Percentiles rank a stretch among this genome's conserved stretches.
Evolutionary conservation across 331 rosid species (phyloP).

Genomic region (Ulmus americana): DNA sequence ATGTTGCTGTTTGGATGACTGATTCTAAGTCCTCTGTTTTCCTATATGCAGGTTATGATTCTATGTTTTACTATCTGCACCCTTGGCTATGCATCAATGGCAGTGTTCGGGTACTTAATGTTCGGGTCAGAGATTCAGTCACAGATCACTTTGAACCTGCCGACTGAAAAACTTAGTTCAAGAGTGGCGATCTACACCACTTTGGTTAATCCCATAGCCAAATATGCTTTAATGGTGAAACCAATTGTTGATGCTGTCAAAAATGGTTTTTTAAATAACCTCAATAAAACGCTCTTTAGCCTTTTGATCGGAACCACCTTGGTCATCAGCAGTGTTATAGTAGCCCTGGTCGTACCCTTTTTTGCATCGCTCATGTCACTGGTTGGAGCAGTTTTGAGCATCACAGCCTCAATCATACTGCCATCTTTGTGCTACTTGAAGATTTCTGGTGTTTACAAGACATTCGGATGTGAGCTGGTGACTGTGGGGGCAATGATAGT

Average conservation of each 20-base stretch:
- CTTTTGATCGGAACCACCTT: constrained; percentile 37
- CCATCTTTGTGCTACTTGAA: constrained; percentile 75
- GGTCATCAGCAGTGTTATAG: constrained; percentile 47
- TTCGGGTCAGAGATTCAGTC: constrained; percentile 57
- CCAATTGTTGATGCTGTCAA: constrained; percentile 60
- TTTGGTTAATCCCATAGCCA: constrained; percentile 69
- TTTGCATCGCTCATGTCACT: constrained; percentile 71
- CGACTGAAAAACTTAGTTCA: constrained; percentile 48
- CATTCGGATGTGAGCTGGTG: constrained; percentile 36
- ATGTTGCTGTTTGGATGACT: no score
- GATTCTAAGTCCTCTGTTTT: neutral
- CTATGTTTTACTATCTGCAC: constrained; percentile 68
- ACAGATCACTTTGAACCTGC: constrained; percentile 68
- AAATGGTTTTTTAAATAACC: constrained; percentile 31
- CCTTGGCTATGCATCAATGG: constrained; percentile 62
- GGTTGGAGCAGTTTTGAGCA: constrained; percentile 74
- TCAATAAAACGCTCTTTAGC: constrained; percentile 33
- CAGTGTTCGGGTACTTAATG: constrained; percentile 70
- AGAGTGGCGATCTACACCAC: constrained; percentile 70
- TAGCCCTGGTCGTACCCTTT: constrained; percentile 62
- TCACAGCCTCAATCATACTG: constrained; percentile 58
- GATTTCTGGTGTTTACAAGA: constrained; percentile 49
- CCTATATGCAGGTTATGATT: constrained; percentile 48
- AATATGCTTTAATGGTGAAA: constrained; percentile 77
- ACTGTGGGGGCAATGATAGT: constrained; percentile 30